Percentiles rank a stretch among this genome's conserved stretches.
phyloP scores from a whole-genome alignment of 176 grass and related monocot genomes.

The Ensete ventricosum region DNA sequence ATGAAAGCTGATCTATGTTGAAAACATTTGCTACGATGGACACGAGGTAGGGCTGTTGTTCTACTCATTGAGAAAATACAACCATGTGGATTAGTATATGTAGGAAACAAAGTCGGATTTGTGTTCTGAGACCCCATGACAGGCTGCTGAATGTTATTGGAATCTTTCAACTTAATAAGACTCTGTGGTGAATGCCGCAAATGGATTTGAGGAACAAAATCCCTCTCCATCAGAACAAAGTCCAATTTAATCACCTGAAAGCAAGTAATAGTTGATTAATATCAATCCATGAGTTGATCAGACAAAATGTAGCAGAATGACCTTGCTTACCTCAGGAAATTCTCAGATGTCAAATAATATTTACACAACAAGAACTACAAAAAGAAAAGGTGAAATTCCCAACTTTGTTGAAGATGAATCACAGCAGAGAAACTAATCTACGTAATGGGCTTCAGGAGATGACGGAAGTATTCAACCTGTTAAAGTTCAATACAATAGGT shows the following conservation, averaged over 20 bases:
- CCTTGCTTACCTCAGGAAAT: neutral
- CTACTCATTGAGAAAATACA: conserved; percentile 21
- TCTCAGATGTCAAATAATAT: neutral
- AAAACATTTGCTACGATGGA: conserved; percentile 7
- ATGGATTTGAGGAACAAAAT: conserved; percentile 39
- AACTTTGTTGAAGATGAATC: conserved; percentile 25
- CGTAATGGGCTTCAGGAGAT: conserved; percentile 91
- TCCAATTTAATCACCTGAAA: conserved; percentile 39
- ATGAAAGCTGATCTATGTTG: conserved; percentile 18
- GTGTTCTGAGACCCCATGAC: conserved; percentile 17
- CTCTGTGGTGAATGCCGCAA: conserved; percentile 39
- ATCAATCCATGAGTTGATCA: conserved; percentile 8
- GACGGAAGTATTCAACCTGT: conserved; percentile 90
- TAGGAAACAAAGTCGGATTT: conserved; percentile 34
- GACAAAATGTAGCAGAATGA: neutral
- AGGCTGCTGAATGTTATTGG: conserved; percentile 32
- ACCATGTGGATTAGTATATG: conserved; percentile 23
- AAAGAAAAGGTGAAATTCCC: neutral
- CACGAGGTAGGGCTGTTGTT: conserved; percentile 15
- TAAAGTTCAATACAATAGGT: conserved; percentile 18
- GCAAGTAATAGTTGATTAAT: neutral
- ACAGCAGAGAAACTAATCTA: conserved; percentile 36
- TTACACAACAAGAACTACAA: neutral
- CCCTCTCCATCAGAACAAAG: conserved; percentile 44
- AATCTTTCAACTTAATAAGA: conserved; percentile 17